Evolutionary conservation across 129 eudicot genomes (phyloP).

Genomic region (Saposhnikovia divaricata): DNA sequence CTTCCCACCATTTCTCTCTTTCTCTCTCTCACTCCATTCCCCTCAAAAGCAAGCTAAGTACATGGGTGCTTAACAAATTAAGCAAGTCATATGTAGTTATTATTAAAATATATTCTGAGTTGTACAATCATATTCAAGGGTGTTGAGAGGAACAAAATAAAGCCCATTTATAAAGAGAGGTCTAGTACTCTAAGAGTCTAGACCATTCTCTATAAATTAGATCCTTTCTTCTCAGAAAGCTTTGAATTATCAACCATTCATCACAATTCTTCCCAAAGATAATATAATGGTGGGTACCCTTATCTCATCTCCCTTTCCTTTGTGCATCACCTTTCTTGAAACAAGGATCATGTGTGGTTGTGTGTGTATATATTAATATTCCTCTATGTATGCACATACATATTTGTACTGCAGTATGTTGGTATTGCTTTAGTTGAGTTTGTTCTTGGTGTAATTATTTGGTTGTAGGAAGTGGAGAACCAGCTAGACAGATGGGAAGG

Average conservation of each 20-base stretch:
- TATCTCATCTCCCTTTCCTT: neutral
- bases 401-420: neutral
- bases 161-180: constrained; percentile 7
- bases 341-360: neutral
- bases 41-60: neutral
- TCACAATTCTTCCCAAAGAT: constrained; percentile 8
- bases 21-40: neutral
- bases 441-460: neutral
- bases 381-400: neutral
- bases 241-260: constrained; percentile 15
- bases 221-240: constrained; percentile 16
- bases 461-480: constrained; percentile 49
- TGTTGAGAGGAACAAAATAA: neutral
- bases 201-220: constrained; percentile 16
- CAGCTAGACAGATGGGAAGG: constrained; percentile 61
- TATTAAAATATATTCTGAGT: neutral
- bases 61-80: neutral
- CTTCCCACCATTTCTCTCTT: neutral
- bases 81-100: constrained; percentile 3
- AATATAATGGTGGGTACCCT: constrained; percentile 31
- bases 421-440: neutral
- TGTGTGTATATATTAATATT: neutral
- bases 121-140: neutral
- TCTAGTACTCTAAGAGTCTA: neutral
- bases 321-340: neutral